These are phyloP conservation scores for Zalaria obscura DNA, from an alignment of 2,329 filamentous ascomycete genomes.

Conservation along the genomic window DNA sequence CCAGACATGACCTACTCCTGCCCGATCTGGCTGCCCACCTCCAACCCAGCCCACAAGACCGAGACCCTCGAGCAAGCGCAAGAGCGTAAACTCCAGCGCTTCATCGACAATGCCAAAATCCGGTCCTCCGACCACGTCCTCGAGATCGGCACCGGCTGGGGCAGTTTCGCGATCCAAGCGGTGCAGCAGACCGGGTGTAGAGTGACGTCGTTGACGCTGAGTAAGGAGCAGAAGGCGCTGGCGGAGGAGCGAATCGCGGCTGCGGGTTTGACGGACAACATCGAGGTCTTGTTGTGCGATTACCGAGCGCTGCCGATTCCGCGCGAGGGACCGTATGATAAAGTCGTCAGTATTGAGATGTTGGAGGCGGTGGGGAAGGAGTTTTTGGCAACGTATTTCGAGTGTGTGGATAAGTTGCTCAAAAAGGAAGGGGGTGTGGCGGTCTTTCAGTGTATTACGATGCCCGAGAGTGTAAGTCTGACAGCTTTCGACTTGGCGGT, in stretches of 20 bases:
- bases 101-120: conserved; percentile 51
- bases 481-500: not conserved
- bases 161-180: conserved; percentile 57
- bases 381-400: conserved; percentile 54
- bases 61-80: conserved; percentile 54
- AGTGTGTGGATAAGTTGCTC: conserved; percentile 46
- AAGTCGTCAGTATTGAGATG: conserved; percentile 66
- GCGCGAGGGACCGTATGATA: conserved; percentile 43
- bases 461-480: conserved; percentile 42
- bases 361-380: conserved; percentile 58
- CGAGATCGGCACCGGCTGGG: conserved; percentile 67
- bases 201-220: conserved; percentile 55
- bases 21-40: conserved; percentile 45
- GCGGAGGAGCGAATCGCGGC: conserved; percentile 50
- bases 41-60: conserved; percentile 24
- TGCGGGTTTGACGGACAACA: conserved; percentile 45
- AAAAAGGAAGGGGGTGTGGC: conserved; percentile 53
- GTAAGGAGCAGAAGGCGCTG: conserved; percentile 52
- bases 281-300: conserved; percentile 53
- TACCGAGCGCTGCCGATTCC: conserved; percentile 49
- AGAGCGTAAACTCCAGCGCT: conserved; percentile 49
- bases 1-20: conserved; percentile 68
- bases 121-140: conserved; percentile 53
- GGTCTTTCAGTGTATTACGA: conserved; percentile 65
- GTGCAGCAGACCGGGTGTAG: conserved; percentile 51